These are phyloP conservation scores for Pyrenophora seminiperda DNA, from an alignment of 2,329 filamentous ascomycete genomes.

Conservation along the genomic window DNA sequence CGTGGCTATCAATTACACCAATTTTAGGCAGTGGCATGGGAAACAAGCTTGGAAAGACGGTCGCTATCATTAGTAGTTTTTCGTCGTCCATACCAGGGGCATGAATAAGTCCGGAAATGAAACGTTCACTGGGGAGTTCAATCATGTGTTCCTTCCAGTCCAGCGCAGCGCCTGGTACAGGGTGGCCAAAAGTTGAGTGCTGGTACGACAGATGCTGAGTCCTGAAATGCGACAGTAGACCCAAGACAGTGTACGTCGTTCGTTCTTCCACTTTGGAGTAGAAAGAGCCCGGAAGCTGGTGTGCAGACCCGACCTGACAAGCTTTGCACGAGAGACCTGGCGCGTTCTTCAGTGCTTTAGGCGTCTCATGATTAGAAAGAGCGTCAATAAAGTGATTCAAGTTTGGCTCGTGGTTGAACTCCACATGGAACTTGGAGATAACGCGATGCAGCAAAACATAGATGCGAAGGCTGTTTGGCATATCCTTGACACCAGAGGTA, in stretches of 20 bases:
- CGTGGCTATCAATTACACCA: constrained; percentile 43
- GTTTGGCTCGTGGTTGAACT: constrained; percentile 62
- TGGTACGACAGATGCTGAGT: constrained; percentile 57
- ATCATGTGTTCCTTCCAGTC: constrained; percentile 69
- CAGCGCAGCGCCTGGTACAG: constrained; percentile 31
- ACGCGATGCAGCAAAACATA: constrained; percentile 68
- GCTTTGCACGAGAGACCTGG: constrained; percentile 53
- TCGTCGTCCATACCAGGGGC: constrained; percentile 62
- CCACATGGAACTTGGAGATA: constrained; percentile 61
- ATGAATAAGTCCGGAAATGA: constrained; percentile 56
- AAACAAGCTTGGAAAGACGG: constrained; percentile 56
- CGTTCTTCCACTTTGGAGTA: constrained; percentile 47
- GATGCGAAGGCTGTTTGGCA: constrained; percentile 67
- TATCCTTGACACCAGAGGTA: constrained; percentile 63
- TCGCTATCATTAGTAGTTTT: constrained; percentile 59
- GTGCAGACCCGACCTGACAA: constrained; percentile 41
- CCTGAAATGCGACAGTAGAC: constrained; percentile 64
- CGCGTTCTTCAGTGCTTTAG: constrained; percentile 52
- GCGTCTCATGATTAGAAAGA: constrained; percentile 49
- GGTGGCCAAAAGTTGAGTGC: constrained; percentile 28
- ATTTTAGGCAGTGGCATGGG: constrained; percentile 52
- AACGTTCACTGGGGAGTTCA: constrained; percentile 59
- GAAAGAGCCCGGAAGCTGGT: constrained; percentile 36
- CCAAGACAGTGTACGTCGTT: constrained; percentile 54
- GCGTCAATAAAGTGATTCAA: constrained; percentile 61